Evolutionary conservation across 768 basidiomycete genomes (phyloP).

Genomic region (Pleurotus ostreatus): DNA sequence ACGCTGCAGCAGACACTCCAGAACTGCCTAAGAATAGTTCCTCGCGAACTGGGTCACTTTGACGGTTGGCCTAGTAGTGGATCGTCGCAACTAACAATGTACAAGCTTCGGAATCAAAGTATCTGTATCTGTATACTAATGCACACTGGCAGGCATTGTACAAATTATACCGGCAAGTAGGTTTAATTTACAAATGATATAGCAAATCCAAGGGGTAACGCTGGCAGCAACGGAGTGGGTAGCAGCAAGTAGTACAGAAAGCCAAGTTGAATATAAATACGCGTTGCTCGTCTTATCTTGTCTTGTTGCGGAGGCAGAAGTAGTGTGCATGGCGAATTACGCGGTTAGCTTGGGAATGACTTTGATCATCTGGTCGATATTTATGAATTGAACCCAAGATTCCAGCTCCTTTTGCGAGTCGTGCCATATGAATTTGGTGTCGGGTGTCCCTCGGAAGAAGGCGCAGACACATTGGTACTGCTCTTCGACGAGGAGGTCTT

Average conservation of each 20-base stretch:
- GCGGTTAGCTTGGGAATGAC: constrained; percentile 74
- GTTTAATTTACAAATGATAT: background rate
- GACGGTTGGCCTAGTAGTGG: too few species aligned
- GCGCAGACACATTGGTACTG: constrained; percentile 75
- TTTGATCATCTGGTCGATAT: constrained; percentile 77
- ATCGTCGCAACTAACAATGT: too few species aligned
- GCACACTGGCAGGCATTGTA: background rate
- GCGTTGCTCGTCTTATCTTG: background rate
- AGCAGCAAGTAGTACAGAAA: background rate
- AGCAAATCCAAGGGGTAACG: background rate
- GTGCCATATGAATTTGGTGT: constrained; percentile 71
- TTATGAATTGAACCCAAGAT: constrained; percentile 82
- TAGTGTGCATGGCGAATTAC: constrained; percentile 13
- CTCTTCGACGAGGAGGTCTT: constrained; percentile 55
- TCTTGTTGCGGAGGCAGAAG: background rate
- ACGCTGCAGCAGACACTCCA: too few species aligned
- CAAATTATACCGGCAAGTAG: background rate
- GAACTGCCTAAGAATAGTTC: too few species aligned
- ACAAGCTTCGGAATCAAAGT: too few species aligned
- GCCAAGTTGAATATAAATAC: background rate
- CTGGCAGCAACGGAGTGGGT: background rate
- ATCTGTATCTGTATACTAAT: background rate
- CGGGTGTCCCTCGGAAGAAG: constrained; percentile 65
- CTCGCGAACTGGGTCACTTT: too few species aligned
- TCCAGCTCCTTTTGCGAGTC: constrained; percentile 63